phyloP scores from a whole-genome alignment of 371 early-diverging fungal genomes.

The Rhizopus stolonifer region DNA sequence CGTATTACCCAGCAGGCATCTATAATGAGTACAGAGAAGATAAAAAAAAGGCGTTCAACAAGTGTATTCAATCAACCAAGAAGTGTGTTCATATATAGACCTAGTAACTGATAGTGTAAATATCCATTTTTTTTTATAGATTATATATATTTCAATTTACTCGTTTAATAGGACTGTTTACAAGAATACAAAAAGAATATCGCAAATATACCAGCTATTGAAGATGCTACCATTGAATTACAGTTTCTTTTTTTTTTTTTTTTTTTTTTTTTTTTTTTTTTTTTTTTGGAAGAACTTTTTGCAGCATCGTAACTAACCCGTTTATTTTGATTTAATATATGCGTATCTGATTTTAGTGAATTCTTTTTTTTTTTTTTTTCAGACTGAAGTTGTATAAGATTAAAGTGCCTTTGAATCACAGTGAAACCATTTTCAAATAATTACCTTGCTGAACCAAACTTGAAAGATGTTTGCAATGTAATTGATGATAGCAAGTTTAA shows the following conservation, averaged over 20 bases:
- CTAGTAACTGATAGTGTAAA: slow-evolving; percentile 5
- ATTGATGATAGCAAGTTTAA: slow-evolving; percentile 1
- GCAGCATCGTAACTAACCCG: slow-evolving; percentile 12
- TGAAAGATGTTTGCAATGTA: slow-evolving; percentile 1
- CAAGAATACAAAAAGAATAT: slow-evolving; percentile 5
- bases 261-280: too few relatives aligned
- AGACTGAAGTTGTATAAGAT: slow-evolving; percentile 6
- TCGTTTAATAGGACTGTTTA: slow-evolving; percentile 7
- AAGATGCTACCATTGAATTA: too few relatives aligned
- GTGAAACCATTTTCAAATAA: slow-evolving; percentile 3
- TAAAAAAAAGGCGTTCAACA: slow-evolving; percentile 3
- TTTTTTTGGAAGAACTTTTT: slow-evolving; percentile 8
- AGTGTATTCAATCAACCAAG: slow-evolving; percentile 4
- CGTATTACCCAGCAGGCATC: slow-evolving; percentile 7
- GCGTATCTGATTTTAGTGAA: slow-evolving; percentile 9
- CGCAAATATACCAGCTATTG: slow-evolving; percentile 2
- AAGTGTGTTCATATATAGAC: slow-evolving; percentile 8
- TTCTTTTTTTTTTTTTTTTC: slow-evolving; percentile 8
- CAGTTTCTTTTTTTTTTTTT: too few relatives aligned
- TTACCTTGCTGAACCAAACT: background rate
- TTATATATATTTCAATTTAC: background rate
- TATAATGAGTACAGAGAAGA: slow-evolving; percentile 9
- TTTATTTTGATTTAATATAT: slow-evolving; percentile 10
- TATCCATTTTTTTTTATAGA: slow-evolving; percentile 4
- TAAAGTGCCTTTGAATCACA: slow-evolving; percentile 6